These are phyloP conservation scores for Fusarium heterosporum DNA, from an alignment of 2,329 filamentous ascomycete species.

Conservation along the genomic window DNA sequence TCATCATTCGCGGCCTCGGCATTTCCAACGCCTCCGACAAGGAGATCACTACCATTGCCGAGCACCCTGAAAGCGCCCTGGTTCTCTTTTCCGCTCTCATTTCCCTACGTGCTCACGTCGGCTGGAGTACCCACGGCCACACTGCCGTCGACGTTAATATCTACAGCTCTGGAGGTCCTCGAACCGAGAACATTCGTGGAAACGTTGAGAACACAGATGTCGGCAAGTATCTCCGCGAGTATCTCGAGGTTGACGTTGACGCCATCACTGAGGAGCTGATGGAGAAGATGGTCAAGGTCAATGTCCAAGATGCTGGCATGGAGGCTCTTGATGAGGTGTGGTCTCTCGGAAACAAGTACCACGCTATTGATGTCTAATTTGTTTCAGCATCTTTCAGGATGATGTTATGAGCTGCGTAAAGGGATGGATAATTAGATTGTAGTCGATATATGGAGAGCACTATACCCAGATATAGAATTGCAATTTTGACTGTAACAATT, in stretches of 20 bases:
- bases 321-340: constrained; percentile 36
- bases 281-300: constrained; percentile 58
- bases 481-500: neutral
- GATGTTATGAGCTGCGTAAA: neutral
- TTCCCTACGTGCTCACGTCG: constrained; percentile 86
- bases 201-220: constrained; percentile 97
- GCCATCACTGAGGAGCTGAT: constrained; percentile 80
- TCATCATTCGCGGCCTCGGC: constrained; percentile 79
- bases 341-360: constrained; percentile 25
- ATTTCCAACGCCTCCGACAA: constrained; percentile 77
- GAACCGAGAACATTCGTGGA: constrained; percentile 74
- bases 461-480: neutral
- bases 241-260: constrained; percentile 83
- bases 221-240: constrained; percentile 82
- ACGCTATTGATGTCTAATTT: constrained; percentile 17
- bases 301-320: constrained; percentile 21
- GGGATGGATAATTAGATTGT: constrained; percentile 8
- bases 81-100: constrained; percentile 84
- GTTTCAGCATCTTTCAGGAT: neutral
- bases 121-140: constrained; percentile 95
- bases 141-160: constrained; percentile 96
- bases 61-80: constrained; percentile 65
- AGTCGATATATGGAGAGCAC: neutral
- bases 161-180: constrained; percentile 79
- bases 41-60: constrained; percentile 76